These are phyloP conservation scores for Suillus subluteus DNA, from an alignment of 768 basidiomycete genomes.

Conservation along the genomic window DNA sequence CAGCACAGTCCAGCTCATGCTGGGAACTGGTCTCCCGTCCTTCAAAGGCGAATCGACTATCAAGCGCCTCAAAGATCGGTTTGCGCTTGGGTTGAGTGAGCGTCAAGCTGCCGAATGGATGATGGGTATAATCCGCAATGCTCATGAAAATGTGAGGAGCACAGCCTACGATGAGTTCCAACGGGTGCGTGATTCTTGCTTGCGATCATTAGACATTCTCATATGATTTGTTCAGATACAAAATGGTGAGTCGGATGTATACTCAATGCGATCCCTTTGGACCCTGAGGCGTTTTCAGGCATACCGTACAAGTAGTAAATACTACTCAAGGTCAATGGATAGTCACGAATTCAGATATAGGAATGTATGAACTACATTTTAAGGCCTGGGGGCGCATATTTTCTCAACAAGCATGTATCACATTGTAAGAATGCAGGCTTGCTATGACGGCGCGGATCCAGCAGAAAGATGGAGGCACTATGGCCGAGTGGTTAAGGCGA, in stretches of 20 bases:
- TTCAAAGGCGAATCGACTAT: constrained; percentile 98
- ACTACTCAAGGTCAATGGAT: neutral
- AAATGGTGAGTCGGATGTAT: constrained; percentile 39
- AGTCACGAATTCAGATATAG: neutral
- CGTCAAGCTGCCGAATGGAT: constrained; percentile 93
- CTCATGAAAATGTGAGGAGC: constrained; percentile 92
- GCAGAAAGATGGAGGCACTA: constrained; percentile 40
- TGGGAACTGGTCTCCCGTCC: constrained; percentile 91
- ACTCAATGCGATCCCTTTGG: neutral
- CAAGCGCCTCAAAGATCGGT: constrained; percentile 82
- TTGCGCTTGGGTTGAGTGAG: constrained; percentile 80
- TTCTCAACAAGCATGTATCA: too few species aligned
- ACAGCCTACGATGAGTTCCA: constrained; percentile 97
- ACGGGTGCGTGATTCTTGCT: constrained; percentile 51
- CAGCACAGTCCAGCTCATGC: constrained; percentile 89
- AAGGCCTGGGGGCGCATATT: too few species aligned
- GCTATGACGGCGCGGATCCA: neutral
- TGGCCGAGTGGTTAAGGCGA: constrained; percentile 83
- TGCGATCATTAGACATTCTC: neutral
- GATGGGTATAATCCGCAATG: constrained; percentile 86
- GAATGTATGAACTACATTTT: too few species aligned
- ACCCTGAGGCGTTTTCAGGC: constrained; percentile 19
- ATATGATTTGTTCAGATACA: constrained; percentile 40
- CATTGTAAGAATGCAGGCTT: neutral
- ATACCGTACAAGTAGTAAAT: constrained; percentile 34